A percentile compares a stretch with the other conserved stretches of the same genome.
phyloP scores from a whole-genome alignment of 2,329 filamentous ascomycete species.

The Helicocarpus griseus region DNA sequence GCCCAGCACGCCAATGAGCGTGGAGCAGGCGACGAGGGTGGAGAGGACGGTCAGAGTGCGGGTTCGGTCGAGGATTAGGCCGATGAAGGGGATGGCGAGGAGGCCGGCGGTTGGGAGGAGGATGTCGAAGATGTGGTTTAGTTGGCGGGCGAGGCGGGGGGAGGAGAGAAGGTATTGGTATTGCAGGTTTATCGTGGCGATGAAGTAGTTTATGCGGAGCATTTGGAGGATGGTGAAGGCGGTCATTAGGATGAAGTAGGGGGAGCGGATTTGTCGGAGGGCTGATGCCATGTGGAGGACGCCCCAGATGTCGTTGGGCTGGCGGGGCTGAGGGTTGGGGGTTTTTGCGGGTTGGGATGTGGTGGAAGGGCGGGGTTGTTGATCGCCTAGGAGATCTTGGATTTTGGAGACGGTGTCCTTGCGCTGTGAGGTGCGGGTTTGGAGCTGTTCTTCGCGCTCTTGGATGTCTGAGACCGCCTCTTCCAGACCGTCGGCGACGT shows the following conservation, averaged over 20 bases:
- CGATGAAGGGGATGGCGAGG: slow-evolving; percentile 74
- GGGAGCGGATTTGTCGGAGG: slow-evolving; percentile 61
- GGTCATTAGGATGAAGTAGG: slow-evolving; percentile 77
- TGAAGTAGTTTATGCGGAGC: slow-evolving; percentile 80
- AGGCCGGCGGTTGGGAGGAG: slow-evolving; percentile 74
- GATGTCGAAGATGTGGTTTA: slow-evolving; percentile 79
- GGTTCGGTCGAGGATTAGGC: slow-evolving; percentile 65
- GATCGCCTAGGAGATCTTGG: slow-evolving; percentile 38
- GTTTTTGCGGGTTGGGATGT: slow-evolving; percentile 40
- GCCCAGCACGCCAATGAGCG: slow-evolving; percentile 66
- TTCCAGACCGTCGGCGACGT: slow-evolving; percentile 42
- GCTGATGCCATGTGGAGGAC: slow-evolving; percentile 67
- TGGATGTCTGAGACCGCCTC: slow-evolving; percentile 14
- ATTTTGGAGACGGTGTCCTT: slow-evolving; percentile 61
- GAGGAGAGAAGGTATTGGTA: slow-evolving; percentile 67
- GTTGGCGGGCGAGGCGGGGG: slow-evolving; percentile 49
- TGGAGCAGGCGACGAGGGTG: slow-evolving; percentile 61
- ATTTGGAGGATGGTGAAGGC: slow-evolving; percentile 66
- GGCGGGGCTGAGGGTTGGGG: slow-evolving; percentile 43
- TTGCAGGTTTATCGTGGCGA: slow-evolving; percentile 70
- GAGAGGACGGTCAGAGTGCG: slow-evolving; percentile 62
- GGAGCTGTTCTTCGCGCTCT: slow-evolving; percentile 38
- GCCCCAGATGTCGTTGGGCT: slow-evolving; percentile 64
- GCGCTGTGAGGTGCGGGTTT: slow-evolving; percentile 49
- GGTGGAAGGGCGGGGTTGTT: background rate